Base-by-base conservation (phyloP, 768 basidiomycete species). In the Tylopilus sp. region DNA sequence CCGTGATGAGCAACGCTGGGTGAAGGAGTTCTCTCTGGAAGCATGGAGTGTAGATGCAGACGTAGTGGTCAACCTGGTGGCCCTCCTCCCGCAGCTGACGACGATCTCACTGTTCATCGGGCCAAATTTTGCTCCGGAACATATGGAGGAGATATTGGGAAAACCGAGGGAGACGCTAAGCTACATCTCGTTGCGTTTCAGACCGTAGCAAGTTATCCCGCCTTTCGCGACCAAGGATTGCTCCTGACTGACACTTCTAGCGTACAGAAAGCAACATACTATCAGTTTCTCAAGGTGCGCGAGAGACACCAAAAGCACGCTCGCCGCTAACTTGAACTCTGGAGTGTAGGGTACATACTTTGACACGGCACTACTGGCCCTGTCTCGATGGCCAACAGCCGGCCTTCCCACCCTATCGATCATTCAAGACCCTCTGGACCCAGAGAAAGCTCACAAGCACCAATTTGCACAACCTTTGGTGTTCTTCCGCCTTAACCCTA, bases 381-480 rank as follows among this genome's bases (percentile, higher is more conserved):
- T 95, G 44, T 76, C 86, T 4, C 70, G 69, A 25, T 91, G 91
- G 87, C 82, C 84, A 4, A 20, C 63, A 11, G 43, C 49, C 9
- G 56, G 67, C 15, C 65, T 86, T 2, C 69, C 73, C 1, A 67
- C 69, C 0, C 60, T 88, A 3, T 88, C 85, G 4, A 78, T 89
- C 42, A 72, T 86, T 11, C 86, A 89, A 68, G 87, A 88, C 54
- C 77, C 82, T 2, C 67, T 81, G 4, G 74, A 78, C 35, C 62
- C 73, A 1, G 67, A 71, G 25, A 62, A 74, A 30, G 71, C 72
- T 13, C 65, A 59, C 6, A 65, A 38, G 28, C 54, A 57, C 15
- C 59, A 70, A 31, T 87, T 88, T 54, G 94, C 93, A 1, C 94
- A 95, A 61, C 94, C 94, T 1, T 77, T 97, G 56, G 89, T 92